These are phyloP conservation scores for Ophiostoma sp. DNA, from an alignment of 2,329 filamentous ascomycete species.

Conservation along the genomic window DNA sequence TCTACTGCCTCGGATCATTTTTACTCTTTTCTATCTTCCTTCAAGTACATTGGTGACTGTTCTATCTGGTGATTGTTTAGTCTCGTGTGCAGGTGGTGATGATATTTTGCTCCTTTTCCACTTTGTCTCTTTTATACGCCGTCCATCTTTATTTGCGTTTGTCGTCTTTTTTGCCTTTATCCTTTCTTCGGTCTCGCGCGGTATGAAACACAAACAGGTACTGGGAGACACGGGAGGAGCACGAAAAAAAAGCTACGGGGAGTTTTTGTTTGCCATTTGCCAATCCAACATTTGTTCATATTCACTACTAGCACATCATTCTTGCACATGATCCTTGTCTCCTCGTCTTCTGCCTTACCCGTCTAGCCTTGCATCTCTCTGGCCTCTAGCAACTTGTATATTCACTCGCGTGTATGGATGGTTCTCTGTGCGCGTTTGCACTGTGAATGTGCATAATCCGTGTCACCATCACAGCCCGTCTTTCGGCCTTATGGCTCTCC, in stretches of 20 bases:
- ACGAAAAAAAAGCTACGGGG: not conserved
- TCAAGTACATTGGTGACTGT: not conserved
- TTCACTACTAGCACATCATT: not conserved
- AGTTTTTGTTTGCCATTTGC: not conserved
- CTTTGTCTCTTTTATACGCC: not conserved
- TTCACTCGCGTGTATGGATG: not conserved
- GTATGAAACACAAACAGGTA: slow-evolving; percentile 1
- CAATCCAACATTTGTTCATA: not conserved
- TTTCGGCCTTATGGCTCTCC: not conserved
- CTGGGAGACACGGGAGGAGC: not conserved
- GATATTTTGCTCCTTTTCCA: not conserved
- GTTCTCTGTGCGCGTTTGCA: not conserved
- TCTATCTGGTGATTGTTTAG: not conserved
- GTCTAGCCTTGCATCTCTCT: not conserved
- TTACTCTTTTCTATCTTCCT: not conserved
- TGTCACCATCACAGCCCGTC: not conserved
- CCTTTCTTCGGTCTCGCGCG: slow-evolving; percentile 5
- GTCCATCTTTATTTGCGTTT: not conserved
- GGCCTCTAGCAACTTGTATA: not conserved
- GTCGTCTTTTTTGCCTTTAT: not conserved
- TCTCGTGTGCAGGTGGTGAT: not conserved
- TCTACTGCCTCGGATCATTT: not conserved
- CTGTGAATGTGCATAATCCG: not conserved
- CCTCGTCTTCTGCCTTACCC: not conserved
- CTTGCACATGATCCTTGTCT: not conserved